Base-by-base conservation (phyloP, 805 yeast genomes). In the Kodamaea kaohsiungensis region DNA sequence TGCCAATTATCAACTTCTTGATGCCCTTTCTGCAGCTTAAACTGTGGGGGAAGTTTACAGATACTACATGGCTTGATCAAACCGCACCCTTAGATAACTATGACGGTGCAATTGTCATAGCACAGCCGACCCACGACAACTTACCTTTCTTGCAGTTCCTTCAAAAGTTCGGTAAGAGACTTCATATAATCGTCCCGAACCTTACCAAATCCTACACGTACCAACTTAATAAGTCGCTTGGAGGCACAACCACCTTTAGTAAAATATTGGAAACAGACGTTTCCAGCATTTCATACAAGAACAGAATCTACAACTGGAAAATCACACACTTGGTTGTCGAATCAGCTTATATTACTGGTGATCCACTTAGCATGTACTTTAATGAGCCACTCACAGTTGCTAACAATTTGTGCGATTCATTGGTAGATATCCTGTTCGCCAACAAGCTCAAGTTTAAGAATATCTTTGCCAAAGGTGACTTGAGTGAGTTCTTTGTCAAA, bases 401-500 rank as follows among this genome's bases (percentile, higher is more conserved):
- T 0, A 73, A 80, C 22, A 61, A 66, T 45, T 61, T 87, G 2
- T 81, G 89, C 0, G 68, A 76, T 30, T 71, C 83, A 0, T 61
- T 89, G 38, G 66, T 86, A 13, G 69, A 74, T 19, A 55, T 86
- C 10, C 50, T 82, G 69, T 51, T 79, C 74, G 37, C 73, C 67
- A 56, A 60, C 42, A 53, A 61, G 33, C 51, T 82, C 25, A 75
- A 83, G 58, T 69, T 85, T 30, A 84, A 86, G 40, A 82, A 85
- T 54, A 67, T 79, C 2, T 83, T 77, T 46, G 79, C 84, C 12
- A 82, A 86, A 60, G 96, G 96, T 0, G 71, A 75, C 25, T 74
- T 76, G 48, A 77, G 92, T 0, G 66, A 72, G 22, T 69, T 78
- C 18, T 73, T 88, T 39, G 75, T 80, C 48, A 75, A 77, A 8